Conservation (phyloP, 768 basidiomycete genomes). For the Gelatoporia subvermispora region DNA sequence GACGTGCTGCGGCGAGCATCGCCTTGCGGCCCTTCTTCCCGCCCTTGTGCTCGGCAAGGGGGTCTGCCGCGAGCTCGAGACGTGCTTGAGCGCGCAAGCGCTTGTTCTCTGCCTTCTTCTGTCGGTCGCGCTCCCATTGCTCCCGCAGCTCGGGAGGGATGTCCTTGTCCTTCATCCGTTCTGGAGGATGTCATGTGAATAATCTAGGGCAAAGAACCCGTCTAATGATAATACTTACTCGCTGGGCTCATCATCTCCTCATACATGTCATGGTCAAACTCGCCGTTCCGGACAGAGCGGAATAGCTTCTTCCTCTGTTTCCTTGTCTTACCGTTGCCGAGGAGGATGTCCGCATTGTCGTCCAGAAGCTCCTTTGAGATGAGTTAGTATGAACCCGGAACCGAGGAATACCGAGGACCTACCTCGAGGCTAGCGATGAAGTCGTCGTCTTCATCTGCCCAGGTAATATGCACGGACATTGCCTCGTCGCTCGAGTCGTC, state of each 20-base stretch:
- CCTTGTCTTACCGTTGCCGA: conserved; percentile 35
- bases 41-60: conserved; percentile 54
- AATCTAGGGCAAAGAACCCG: background rate
- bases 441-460: conserved; percentile 55
- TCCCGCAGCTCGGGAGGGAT: conserved; percentile 54
- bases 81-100: conserved; percentile 52
- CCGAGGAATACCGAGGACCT: conserved; percentile 10
- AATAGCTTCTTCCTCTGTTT: conserved; percentile 55
- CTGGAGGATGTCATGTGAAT: conserved; percentile 22
- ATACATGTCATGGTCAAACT: conserved; percentile 31
- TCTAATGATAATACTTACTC: conserved; percentile 37
- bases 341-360: conserved; percentile 47
- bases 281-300: conserved; percentile 53
- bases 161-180: conserved; percentile 46
- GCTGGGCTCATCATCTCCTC: conserved; percentile 33
- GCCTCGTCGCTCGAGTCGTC: conserved; percentile 22
- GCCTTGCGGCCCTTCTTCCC: conserved; percentile 68
- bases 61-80: conserved; percentile 56
- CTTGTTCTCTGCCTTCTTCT: conserved; percentile 77
- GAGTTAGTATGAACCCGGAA: background rate
- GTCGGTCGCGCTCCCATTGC: conserved; percentile 79
- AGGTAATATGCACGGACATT: conserved; percentile 23
- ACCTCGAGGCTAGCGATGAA: conserved; percentile 55
- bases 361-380: conserved; percentile 54
- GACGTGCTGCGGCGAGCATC: conserved; percentile 50